phyloP scores from a whole-genome alignment of 768 basidiomycete species.

The Mycena kentingensis region DNA sequence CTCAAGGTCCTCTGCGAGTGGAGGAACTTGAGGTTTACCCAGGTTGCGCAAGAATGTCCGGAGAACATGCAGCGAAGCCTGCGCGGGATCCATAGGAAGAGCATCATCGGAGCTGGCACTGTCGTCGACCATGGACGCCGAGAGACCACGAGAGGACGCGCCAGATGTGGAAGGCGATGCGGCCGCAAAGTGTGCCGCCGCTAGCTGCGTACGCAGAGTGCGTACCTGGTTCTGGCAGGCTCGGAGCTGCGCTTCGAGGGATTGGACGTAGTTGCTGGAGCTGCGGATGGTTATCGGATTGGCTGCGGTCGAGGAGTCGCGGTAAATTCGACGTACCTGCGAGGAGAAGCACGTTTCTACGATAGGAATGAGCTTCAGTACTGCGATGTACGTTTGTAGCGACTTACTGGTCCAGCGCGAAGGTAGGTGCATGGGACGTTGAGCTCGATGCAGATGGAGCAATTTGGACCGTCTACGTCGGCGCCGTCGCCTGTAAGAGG shows the following conservation, averaged over 20 bases:
- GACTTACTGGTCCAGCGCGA: not conserved
- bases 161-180: not conserved
- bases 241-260: slow-evolving; percentile 4
- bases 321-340: not conserved
- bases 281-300: not conserved
- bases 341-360: slow-evolving; percentile 1
- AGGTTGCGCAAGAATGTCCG: slow-evolving; percentile 5
- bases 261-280: slow-evolving; percentile 2
- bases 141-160: not conserved
- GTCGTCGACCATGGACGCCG: not conserved
- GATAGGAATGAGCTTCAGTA: too few species aligned
- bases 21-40: slow-evolving; percentile 2
- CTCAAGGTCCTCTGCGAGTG: slow-evolving; percentile 9
- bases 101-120: too few species aligned
- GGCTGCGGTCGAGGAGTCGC: too few species aligned
- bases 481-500: slow-evolving; percentile 17
- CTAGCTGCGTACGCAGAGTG: not conserved
- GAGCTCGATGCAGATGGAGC: slow-evolving; percentile 9
- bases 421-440: slow-evolving; percentile 11
- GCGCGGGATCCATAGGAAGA: not conserved
- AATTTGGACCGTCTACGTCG: slow-evolving; percentile 1
- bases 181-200: not conserved
- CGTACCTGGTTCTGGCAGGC: not conserved
- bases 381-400: not conserved
- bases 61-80: slow-evolving; percentile 3